Evolutionary conservation across 768 basidiomycete genomes (phyloP), one percentile per base, ranked within the genome.

Genomic region (Russula abietina): DNA sequence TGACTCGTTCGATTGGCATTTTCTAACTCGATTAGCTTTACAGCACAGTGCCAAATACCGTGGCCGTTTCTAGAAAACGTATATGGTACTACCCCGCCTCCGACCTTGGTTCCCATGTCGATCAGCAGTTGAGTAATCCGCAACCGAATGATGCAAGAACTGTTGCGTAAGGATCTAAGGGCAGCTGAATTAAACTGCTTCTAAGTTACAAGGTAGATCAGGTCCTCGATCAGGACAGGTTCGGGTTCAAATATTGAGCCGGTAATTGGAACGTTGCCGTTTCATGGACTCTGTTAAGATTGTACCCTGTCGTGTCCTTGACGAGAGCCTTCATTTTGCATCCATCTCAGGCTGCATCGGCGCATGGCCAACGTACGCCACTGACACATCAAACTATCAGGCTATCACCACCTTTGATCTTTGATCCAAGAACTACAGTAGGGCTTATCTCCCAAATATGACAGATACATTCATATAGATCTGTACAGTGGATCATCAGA

Each of bases 91-190:
- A 11, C 14, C 36, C n/a, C 24, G 4, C 22, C 19, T n/a, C 38
- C 11, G 14, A 30, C 10, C 39, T n/a, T 55, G 32, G 61, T 62
- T 57, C 22, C 61, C 50, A 62, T 61, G 39, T 24, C 17, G 17
- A 53, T 32, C 10, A 22, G 45, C 41, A n/a, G 4, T 4, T 46
- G 30, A 38, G 24, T 43, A 43, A 51, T 10, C 8, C 8, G 1
- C 19, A 4, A 36, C 14, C 4, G n/a, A 58, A n/a, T 58, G 38
- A 36, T 26, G 41, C 2, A 4, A 22, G 9, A 12, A 5, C 2
- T 4, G 1, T 3, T 12, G 26, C 2, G n/a, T 22, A n/a, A 28
- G 8, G 30, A 19, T 10, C 14, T 16, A 16, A 22, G 22, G 28
- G 6, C 39, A 32, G 4, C 41, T n/a, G 2, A 8, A 45, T 53